A percentile compares a stretch with the other conserved stretches of the same genome.
Conservation (phyloP, 306 rosid species). For the Cucurbita moschata region DNA sequence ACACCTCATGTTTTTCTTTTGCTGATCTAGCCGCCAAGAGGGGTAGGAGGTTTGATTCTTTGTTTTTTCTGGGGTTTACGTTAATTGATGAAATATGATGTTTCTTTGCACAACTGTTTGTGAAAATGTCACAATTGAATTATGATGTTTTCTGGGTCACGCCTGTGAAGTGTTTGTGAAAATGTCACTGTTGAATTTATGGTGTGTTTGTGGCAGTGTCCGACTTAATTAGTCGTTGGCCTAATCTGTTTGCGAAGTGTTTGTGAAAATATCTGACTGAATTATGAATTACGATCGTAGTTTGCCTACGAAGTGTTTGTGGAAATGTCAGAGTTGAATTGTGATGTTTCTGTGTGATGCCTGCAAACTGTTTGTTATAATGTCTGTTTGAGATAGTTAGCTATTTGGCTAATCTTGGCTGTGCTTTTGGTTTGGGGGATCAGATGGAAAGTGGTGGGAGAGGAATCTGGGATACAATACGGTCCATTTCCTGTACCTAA, state of each 20-base stretch:
- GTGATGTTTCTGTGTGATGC: background rate
- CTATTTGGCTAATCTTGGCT: background rate
- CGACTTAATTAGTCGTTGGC: background rate
- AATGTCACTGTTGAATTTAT: background rate
- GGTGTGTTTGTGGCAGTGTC: no score
- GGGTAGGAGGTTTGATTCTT: background rate
- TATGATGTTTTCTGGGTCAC: background rate
- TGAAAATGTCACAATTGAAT: background rate
- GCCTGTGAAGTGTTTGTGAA: background rate
- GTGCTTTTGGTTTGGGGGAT: background rate
- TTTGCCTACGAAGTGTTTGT: background rate
- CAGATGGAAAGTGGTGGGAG: constrained; percentile 64
- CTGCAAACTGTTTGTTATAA: background rate
- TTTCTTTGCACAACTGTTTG: background rate
- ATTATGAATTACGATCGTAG: background rate
- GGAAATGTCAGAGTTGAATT: background rate
- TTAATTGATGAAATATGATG: background rate
- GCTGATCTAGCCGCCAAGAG: background rate
- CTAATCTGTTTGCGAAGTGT: background rate
- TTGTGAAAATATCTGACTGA: background rate
- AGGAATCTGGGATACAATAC: constrained; percentile 60
- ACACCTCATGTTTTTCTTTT: background rate
- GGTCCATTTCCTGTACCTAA: constrained; percentile 93
- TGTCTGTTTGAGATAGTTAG: background rate
- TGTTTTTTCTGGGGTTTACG: background rate